Percentiles rank a stretch among this genome's conserved stretches.
Conservation (phyloP, 2,329 filamentous ascomycete species). For the Mollisiaceae sp. region DNA sequence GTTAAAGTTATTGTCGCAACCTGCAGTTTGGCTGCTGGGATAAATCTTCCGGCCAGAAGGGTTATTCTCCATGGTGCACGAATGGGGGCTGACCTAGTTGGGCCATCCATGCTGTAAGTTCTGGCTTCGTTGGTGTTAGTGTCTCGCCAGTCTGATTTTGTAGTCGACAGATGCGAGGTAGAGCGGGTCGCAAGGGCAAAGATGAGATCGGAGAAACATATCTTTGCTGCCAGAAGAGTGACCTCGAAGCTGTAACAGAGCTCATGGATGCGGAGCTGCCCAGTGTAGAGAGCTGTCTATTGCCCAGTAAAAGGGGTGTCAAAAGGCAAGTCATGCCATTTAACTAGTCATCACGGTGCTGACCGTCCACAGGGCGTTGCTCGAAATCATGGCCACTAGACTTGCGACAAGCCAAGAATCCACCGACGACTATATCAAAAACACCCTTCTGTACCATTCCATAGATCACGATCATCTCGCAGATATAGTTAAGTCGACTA, state of each 20-base stretch:
- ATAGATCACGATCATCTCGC: conserved; percentile 55
- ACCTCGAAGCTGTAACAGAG: conserved; percentile 72
- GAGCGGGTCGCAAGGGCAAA: conserved; percentile 79
- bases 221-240: conserved; percentile 71
- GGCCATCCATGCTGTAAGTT: conserved; percentile 71
- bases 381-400: conserved; percentile 72
- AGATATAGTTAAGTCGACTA: conserved; percentile 60
- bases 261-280: conserved; percentile 76
- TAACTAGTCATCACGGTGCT: not conserved
- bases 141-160: conserved; percentile 35
- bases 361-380: conserved; percentile 60
- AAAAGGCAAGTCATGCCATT: conserved; percentile 56
- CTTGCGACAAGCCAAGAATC: conserved; percentile 69
- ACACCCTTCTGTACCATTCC: conserved; percentile 68
- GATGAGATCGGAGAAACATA: conserved; percentile 80
- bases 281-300: conserved; percentile 70
- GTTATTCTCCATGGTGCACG: conserved; percentile 77
- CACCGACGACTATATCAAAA: conserved; percentile 70
- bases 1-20: conserved; percentile 77
- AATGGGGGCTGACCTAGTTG: conserved; percentile 79
- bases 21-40: conserved; percentile 81
- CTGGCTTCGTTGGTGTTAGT: not conserved
- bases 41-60: conserved; percentile 74
- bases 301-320: conserved; percentile 69
- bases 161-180: conserved; percentile 76